Evolutionary conservation across 129 eudicot species (phyloP).

Genomic region (Helianthus tuberosus): DNA sequence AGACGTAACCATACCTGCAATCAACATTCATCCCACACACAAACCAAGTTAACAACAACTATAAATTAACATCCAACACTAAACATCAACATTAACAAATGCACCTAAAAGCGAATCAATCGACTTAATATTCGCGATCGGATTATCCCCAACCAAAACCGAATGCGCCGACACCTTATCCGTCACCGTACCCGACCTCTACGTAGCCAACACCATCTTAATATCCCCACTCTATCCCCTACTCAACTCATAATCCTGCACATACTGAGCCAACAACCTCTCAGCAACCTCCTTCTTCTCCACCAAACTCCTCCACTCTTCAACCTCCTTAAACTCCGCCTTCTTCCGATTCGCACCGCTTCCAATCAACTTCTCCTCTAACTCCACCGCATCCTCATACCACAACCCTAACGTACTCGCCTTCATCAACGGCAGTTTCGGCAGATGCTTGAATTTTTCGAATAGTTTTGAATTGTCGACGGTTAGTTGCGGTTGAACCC

Average conservation of each 20-base stretch:
- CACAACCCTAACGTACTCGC: conserved; percentile 64
- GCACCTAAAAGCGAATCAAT: conserved; percentile 84
- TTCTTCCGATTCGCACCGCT: conserved; percentile 43
- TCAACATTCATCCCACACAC: too few species aligned
- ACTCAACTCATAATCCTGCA: conserved; percentile 57
- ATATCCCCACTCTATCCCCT: conserved; percentile 95
- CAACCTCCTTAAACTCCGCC: conserved; percentile 45
- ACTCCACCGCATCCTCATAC: conserved; percentile 67
- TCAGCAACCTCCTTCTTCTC: conserved; percentile 83
- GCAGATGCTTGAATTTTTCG: conserved; percentile 63
- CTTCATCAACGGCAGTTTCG: conserved; percentile 84
- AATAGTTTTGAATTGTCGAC: conserved; percentile 20
- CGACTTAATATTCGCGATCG: conserved; percentile 77
- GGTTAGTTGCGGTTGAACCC: conserved; percentile 22
- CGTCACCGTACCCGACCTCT: conserved; percentile 93
- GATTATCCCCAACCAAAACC: conserved; percentile 92
- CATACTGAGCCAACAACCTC: conserved; percentile 80
- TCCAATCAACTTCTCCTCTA: conserved; percentile 73
- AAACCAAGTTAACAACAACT: neutral
- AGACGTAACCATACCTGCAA: conserved; percentile 95
- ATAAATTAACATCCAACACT: neutral
- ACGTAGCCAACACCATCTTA: conserved; percentile 89
- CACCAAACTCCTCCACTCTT: conserved; percentile 90
- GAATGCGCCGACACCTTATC: conserved; percentile 96
- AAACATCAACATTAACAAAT: neutral